Evolutionary conservation across 768 basidiomycete species (phyloP), one percentile per base, ranked within the genome.

Genomic region (Neoboletus magnificus): DNA sequence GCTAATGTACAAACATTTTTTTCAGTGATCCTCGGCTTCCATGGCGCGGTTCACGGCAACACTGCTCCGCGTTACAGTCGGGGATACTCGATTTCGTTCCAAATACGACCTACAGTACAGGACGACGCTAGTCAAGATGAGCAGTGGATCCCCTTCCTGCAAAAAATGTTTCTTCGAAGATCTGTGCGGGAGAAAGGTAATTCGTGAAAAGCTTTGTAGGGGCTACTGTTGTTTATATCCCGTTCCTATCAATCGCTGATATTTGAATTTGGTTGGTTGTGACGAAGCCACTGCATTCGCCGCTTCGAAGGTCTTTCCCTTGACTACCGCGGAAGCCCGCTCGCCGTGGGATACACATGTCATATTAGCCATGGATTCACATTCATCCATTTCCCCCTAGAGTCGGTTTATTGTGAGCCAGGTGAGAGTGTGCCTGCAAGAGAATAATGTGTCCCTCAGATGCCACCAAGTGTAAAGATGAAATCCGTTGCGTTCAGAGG

Each of bases 151-250:
- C 22, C 56, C 53, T 22, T 20, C 23, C 4, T 18, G 7, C 35
- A 4, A 36, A 46, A 22, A n/a, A 6, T 20, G 25, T 48, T 33
- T 41, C 23, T 4, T 35, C 59, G 23, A 3, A 29, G 48, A 54
- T 5, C 12, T 56, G 20, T 45, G 52, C 9, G 55, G 55, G 59
- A 40, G 30, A 76, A 52, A 44, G 50, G 32, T 61, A 50, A 2
- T 46, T 62, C 25, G 13, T 49, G 36, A 52, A 61, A 48, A 29
- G n/a, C 27, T 4, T 39, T 46, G 59, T 45, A 45, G 22, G 30
- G n/a, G 22, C 0, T 10, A 6, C 5, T 23, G 6, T 33, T 23
- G 9, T 9, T 48, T 12, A 11, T 35, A 4, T 48, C 15, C 45
- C 20, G 2, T 10, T 25, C 18, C 16, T 25, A 13, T 6, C n/a